Conservation (phyloP, 352 stramenopile species). For the Globisporangium paddicum region DNA sequence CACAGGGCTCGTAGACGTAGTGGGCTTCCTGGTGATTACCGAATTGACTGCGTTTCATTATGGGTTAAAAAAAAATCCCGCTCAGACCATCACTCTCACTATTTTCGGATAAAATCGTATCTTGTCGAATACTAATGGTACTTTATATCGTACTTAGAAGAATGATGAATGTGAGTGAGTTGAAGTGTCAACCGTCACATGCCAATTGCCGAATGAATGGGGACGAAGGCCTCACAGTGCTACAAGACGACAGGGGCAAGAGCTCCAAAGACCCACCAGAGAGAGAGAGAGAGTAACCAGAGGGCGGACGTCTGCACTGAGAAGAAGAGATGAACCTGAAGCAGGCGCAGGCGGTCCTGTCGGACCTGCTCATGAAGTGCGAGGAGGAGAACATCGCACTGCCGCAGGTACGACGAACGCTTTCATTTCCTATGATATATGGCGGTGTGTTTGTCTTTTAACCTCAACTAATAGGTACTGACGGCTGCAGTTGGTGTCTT, state of each 20-base stretch:
- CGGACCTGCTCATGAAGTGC: constrained; percentile 63
- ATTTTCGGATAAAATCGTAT: neutral
- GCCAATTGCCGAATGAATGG: no score
- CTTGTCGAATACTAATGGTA: neutral
- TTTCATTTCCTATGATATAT: no score
- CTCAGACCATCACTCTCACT: neutral
- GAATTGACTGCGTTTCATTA: no score
- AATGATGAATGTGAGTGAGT: neutral
- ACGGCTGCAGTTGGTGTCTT: neutral
- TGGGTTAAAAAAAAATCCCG: no score
- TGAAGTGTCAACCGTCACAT: neutral
- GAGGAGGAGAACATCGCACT: constrained; percentile 41
- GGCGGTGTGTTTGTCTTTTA: no score
- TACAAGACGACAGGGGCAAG: neutral
- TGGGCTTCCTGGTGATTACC: no score
- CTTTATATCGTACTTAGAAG: neutral
- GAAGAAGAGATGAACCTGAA: constrained; percentile 53
- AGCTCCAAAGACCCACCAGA: neutral
- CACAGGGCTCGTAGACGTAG: no score
- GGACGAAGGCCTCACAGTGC: no score
- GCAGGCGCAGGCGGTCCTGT: constrained; percentile 42
- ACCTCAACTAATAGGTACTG: no score
- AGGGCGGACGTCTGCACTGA: neutral
- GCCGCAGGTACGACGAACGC: constrained; percentile 22
- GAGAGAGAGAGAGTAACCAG: neutral